These are phyloP conservation scores for Linnemannia zychae DNA, from an alignment of 192 early-diverging fungal genomes.

Conservation along the genomic window DNA sequence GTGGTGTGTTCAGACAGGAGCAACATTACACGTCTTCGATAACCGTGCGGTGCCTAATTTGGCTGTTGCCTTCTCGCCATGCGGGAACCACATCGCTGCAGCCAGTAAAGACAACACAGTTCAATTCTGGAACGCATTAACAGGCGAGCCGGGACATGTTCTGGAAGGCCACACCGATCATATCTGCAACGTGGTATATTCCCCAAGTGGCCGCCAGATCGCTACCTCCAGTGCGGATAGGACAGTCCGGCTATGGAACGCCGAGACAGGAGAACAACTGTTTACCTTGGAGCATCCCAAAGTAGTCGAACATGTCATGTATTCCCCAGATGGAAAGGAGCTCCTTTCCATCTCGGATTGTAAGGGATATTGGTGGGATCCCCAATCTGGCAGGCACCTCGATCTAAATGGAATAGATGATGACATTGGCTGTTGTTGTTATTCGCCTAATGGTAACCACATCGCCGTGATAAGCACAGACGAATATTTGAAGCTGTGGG, in stretches of 20 bases:
- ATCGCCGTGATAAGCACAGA: neutral
- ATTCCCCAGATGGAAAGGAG: neutral
- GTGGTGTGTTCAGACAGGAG: neutral
- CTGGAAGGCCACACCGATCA: neutral
- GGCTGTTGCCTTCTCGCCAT: neutral
- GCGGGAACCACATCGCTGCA: neutral
- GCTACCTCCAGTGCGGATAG: neutral
- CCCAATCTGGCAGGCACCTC: neutral
- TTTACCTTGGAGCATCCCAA: neutral
- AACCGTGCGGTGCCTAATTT: neutral
- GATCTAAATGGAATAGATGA: neutral
- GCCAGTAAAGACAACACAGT: neutral
- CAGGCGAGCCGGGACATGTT: neutral
- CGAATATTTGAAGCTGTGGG: neutral
- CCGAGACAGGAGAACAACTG: neutral
- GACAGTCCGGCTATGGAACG: neutral
- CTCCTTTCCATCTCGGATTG: neutral
- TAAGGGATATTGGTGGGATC: neutral
- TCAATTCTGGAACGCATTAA: neutral
- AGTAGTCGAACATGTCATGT: neutral
- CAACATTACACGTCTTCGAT: neutral
- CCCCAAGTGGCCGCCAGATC: neutral
- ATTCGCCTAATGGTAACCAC: neutral
- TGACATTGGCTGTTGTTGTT: neutral
- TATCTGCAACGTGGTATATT: neutral